Conservation (phyloP, 2,329 filamentous ascomycete genomes). For the Alternaria triticina region DNA sequence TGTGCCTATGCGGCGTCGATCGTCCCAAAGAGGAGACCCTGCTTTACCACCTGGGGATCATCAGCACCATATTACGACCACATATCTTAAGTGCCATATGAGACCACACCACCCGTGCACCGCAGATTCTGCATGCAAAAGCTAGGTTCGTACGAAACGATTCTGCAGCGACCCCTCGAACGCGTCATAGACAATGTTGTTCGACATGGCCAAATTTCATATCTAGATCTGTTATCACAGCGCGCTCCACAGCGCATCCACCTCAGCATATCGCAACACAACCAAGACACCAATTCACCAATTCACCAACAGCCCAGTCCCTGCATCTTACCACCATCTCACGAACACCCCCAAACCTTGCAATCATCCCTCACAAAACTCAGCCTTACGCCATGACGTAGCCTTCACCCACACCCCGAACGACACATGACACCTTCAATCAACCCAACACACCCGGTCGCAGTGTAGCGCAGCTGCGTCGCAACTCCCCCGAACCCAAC, state of each 20-base stretch:
- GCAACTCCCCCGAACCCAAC: not conserved
- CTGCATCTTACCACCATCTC: not conserved
- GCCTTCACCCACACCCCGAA: not conserved
- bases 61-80: not conserved
- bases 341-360: not conserved
- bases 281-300: not conserved
- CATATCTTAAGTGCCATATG: not conserved
- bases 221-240: not conserved
- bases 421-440: not conserved
- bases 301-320: no score
- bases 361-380: not conserved
- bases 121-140: not conserved
- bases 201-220: not conserved
- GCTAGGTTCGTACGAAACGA: not conserved
- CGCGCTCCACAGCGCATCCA: not conserved
- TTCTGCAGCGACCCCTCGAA: not conserved
- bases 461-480: not conserved
- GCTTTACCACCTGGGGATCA: not conserved
- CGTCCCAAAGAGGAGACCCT: not conserved
- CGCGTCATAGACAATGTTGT: not conserved
- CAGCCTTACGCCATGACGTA: not conserved
- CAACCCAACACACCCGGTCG: not conserved
- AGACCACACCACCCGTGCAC: not conserved
- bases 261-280: not conserved
- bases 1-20: not conserved